phyloP scores from a whole-genome alignment of 2,329 filamentous ascomycete genomes.

The Samsoniella hepiali region DNA sequence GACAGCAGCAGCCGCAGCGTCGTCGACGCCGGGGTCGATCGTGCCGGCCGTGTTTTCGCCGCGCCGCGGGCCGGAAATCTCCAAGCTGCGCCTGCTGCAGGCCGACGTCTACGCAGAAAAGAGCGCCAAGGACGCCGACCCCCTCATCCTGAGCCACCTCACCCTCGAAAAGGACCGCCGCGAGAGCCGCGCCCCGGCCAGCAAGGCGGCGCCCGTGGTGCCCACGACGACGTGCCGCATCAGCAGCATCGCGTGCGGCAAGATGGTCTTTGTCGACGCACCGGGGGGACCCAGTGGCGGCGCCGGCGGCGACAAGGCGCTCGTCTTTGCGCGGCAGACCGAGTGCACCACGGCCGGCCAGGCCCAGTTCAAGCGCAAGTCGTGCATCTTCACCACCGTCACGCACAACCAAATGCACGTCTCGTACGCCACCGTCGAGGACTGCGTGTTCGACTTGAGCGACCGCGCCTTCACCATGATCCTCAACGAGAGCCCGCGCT shows the following conservation, averaged over 20 bases:
- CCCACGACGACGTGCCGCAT: constrained; percentile 21
- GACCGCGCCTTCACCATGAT: constrained; percentile 46
- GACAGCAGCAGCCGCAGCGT: not conserved
- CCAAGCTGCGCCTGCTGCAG: constrained; percentile 32
- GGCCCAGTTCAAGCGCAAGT: constrained; percentile 42
- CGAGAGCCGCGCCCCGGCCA: constrained; percentile 13
- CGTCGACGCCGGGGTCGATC: not conserved
- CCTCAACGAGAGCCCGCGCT: constrained; percentile 48
- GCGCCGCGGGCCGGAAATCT: constrained; percentile 19
- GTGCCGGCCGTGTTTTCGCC: not conserved
- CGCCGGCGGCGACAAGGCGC: constrained; percentile 19
- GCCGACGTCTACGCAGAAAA: constrained; percentile 28
- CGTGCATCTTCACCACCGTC: constrained; percentile 39
- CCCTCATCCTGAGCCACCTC: constrained; percentile 28
- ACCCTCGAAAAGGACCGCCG: constrained; percentile 24
- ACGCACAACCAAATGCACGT: constrained; percentile 42
- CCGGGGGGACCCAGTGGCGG: too few species aligned
- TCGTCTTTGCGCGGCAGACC: constrained; percentile 45
- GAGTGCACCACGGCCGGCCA: constrained; percentile 32
- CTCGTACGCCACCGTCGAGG: constrained; percentile 45
- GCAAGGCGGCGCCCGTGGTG: not conserved
- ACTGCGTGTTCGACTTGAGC: constrained; percentile 39
- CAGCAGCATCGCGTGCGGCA: constrained; percentile 42
- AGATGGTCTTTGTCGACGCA: constrained; percentile 39
- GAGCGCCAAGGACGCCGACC: constrained; percentile 34